Evolutionary conservation across 2,329 filamentous ascomycete genomes (phyloP).

Genomic region (Penicillium aurantiogriseum): DNA sequence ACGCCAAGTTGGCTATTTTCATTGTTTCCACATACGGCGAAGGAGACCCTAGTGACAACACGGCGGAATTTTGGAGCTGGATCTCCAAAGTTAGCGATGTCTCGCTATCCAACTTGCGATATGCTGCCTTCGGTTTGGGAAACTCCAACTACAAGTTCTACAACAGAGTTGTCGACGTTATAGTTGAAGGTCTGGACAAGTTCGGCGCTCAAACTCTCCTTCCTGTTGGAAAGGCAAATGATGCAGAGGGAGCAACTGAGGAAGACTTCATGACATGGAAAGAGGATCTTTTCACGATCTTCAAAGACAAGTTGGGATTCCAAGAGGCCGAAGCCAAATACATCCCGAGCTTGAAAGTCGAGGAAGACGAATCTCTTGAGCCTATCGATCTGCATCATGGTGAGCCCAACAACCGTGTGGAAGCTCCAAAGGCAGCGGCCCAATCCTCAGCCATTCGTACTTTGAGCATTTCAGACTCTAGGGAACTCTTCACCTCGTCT

Average conservation of each 20-base stretch:
- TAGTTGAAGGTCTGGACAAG: slow-evolving; percentile 71
- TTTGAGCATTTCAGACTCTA: slow-evolving; percentile 79
- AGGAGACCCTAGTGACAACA: slow-evolving; percentile 93
- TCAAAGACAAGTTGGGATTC: slow-evolving; percentile 73
- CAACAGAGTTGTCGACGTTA: slow-evolving; percentile 88
- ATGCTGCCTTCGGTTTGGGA: slow-evolving; percentile 81
- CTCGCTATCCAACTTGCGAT: slow-evolving; percentile 68
- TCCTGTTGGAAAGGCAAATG: slow-evolving; percentile 82
- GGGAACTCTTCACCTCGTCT: slow-evolving; percentile 75
- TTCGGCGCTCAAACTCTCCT: slow-evolving; percentile 76
- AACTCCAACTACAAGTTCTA: slow-evolving; percentile 98
- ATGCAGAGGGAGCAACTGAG: slow-evolving; percentile 88
- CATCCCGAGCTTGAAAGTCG: slow-evolving; percentile 76
- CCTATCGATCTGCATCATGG: slow-evolving; percentile 79
- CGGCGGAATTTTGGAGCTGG: slow-evolving; percentile 84
- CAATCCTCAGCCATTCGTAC: slow-evolving; percentile 71
- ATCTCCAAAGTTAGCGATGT: slow-evolving; percentile 73
- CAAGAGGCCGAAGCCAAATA: slow-evolving; percentile 89
- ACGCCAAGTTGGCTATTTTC: slow-evolving; percentile 66
- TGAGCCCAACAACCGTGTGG: slow-evolving; percentile 74
- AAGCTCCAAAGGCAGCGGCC: slow-evolving; percentile 72
- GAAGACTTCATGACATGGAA: slow-evolving; percentile 97
- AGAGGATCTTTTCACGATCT: slow-evolving; percentile 83
- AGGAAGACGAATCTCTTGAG: slow-evolving; percentile 68
- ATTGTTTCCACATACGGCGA: slow-evolving; percentile 72